phyloP scores from a whole-genome alignment of 1,284 basidiomycete genomes.

The Boletellus sp. region DNA sequence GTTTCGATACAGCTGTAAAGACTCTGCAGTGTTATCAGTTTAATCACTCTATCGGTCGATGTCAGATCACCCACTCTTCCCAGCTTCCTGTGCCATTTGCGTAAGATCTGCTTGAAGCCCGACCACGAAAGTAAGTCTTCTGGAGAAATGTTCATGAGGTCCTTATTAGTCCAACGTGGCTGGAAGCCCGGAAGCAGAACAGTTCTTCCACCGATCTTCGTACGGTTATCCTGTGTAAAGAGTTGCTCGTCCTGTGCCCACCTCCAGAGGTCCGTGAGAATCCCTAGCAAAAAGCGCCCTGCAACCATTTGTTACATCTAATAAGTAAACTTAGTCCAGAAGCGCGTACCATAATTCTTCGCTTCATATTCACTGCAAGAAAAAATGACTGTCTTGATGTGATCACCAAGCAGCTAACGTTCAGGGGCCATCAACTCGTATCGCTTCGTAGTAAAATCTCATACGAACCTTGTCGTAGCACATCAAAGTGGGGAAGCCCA shows the following conservation, averaged over 20 bases:
- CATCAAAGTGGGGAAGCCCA: slow-evolving; percentile 82
- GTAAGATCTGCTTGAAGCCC: slow-evolving; percentile 66
- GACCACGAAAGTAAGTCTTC: slow-evolving; percentile 67
- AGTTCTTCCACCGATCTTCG: slow-evolving; percentile 61
- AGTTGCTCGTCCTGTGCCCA: slow-evolving; percentile 74
- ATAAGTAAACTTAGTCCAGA: background rate
- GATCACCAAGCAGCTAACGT: slow-evolving; percentile 73
- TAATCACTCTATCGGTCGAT: background rate
- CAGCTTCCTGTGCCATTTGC: slow-evolving; percentile 82
- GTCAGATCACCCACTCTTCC: slow-evolving; percentile 42
- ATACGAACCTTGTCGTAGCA: slow-evolving; percentile 77
- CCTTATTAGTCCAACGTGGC: slow-evolving; percentile 47
- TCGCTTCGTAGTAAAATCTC: background rate
- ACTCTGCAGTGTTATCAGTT: slow-evolving; percentile 38
- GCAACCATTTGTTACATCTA: background rate
- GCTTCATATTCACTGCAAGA: slow-evolving; percentile 96
- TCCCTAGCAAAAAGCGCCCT: slow-evolving; percentile 83
- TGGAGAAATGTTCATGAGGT: slow-evolving; percentile 35
- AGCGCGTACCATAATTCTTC: slow-evolving; percentile 78
- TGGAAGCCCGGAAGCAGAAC: slow-evolving; percentile 66
- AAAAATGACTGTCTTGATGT: slow-evolving; percentile 83
- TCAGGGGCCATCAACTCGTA: slow-evolving; percentile 11
- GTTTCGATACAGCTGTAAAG: slow-evolving; percentile 63
- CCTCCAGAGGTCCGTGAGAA: slow-evolving; percentile 69
- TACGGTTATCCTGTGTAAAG: slow-evolving; percentile 65